These are phyloP conservation scores for Fusarium siculi DNA, from an alignment of 2,329 filamentous ascomycete genomes.

Conservation along the genomic window DNA sequence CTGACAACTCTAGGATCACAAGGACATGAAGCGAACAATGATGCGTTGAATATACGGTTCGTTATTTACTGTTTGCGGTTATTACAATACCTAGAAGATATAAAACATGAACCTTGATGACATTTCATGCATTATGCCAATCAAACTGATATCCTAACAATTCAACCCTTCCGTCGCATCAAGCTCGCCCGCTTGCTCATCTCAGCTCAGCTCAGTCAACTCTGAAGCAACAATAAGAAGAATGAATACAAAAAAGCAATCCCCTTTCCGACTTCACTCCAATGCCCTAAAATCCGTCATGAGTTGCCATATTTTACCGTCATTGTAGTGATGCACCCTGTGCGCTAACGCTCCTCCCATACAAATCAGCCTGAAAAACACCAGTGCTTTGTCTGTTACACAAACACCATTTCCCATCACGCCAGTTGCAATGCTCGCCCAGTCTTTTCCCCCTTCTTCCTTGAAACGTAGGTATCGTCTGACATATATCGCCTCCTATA, in stretches of 20 bases:
- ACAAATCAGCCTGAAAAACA: constrained; percentile 43
- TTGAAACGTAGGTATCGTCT: constrained; percentile 30
- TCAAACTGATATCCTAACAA: constrained; percentile 42
- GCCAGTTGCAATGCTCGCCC: constrained; percentile 42
- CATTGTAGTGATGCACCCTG: constrained; percentile 33
- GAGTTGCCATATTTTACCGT: constrained; percentile 37
- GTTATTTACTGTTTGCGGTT: not conserved
- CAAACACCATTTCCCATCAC: constrained; percentile 36
- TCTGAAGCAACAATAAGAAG: constrained; percentile 21
- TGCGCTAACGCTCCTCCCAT: constrained; percentile 28
- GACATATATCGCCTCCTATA: constrained; percentile 18
- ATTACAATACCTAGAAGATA: constrained; percentile 14
- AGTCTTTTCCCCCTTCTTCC: constrained; percentile 26
- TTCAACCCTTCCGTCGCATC: constrained; percentile 15
- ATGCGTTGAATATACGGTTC: not conserved
- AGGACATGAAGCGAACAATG: constrained; percentile 25
- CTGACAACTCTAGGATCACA: constrained; percentile 27
- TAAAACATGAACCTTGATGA: constrained; percentile 25
- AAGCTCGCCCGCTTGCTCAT: constrained; percentile 14
- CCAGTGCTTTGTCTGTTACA: constrained; percentile 28
- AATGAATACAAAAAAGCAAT: constrained; percentile 18
- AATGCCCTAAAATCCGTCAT: constrained; percentile 34
- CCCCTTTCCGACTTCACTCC: constrained; percentile 31
- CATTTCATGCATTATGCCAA: constrained; percentile 41
- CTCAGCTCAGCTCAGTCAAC: constrained; percentile 13